Evolutionary conservation across 805 yeast genomes (phyloP), one percentile per base, ranked within the genome.

Genomic region (Candida khao-thaluensis): DNA sequence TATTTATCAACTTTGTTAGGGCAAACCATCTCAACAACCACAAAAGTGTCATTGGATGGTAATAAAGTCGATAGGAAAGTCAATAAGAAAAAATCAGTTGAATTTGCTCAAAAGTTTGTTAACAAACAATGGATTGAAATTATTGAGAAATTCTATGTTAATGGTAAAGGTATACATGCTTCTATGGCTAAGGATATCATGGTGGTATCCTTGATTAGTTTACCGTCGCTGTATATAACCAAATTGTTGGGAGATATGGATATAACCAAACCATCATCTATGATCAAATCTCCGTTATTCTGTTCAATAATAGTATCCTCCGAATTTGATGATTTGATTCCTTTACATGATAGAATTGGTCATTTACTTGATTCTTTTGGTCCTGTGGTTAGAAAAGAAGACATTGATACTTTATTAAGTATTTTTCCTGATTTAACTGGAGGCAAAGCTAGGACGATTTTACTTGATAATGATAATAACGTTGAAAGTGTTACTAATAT

Each of bases 371-470:
- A 43, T 21, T 32, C 52, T 4, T 17, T 40, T 5, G 39, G 44
- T 11, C 59, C 29, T 30, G 33, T 20, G 6, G 38, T 17, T 7
- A 30, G 31, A 11, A 32, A 41, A 11, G 46, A 44, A 17, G 38
- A 40, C 15, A 26, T 47, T 7, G 40, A 37, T 17, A 40, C 35
- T 10, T 35, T 47, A 23, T 37, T 29, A 11, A 37, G 42, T 14
- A 44, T 89, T 44, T 85, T 88, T 54, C 96, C 96, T 0, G 73
- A 73, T 27, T 55, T 87, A 24, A 61, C 75, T 0, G 52, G 57
- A 3, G 58, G 64, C 1, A 72, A 77, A 52, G 73, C 81, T 0
- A 61, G 60, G n/a, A 63, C 66, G 2, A 50, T 86, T 2, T 57
- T 87, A 10, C 60, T 76, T 46, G 66, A 71, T 30, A 61, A 78